Evolutionary conservation across 805 yeast species (phyloP).

Genomic region (Kodamaea restingae): DNA sequence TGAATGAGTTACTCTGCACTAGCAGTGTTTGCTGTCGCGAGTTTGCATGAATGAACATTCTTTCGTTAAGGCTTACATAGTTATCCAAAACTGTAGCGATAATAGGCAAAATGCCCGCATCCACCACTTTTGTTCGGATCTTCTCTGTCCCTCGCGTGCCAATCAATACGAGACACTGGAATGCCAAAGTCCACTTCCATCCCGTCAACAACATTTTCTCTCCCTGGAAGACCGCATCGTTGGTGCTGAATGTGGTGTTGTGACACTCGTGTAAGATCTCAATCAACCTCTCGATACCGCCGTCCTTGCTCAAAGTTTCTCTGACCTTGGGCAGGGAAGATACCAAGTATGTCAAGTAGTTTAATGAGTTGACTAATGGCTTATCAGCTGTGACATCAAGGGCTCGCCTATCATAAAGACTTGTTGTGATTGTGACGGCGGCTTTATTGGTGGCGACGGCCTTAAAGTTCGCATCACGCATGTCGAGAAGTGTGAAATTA

Average conservation of each 20-base stretch:
- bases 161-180: conserved; percentile 85
- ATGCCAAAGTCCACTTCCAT: conserved; percentile 96
- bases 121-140: conserved; percentile 79
- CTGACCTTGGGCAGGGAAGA: conserved; percentile 85
- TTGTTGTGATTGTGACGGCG: conserved; percentile 84
- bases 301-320: conserved; percentile 84
- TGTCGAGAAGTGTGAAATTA: conserved; percentile 20
- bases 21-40: conserved; percentile 13
- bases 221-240: conserved; percentile 30
- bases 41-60: conserved; percentile 33
- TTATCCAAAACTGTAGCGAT: conserved; percentile 91
- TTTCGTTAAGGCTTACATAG: conserved; percentile 50
- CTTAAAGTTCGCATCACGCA: conserved; percentile 89
- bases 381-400: conserved; percentile 84
- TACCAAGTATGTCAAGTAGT: conserved; percentile 82
- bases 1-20: conserved; percentile 4
- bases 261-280: conserved; percentile 82
- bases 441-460: conserved; percentile 79
- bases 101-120: conserved; percentile 88
- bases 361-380: conserved; percentile 87
- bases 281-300: conserved; percentile 86
- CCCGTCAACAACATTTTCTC: conserved; percentile 60
- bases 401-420: conserved; percentile 88
- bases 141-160: conserved; percentile 92
- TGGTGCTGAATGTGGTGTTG: conserved; percentile 26